phyloP scores from a whole-genome alignment of 164 flowering plant genomes.

The Berberis thunbergii region DNA sequence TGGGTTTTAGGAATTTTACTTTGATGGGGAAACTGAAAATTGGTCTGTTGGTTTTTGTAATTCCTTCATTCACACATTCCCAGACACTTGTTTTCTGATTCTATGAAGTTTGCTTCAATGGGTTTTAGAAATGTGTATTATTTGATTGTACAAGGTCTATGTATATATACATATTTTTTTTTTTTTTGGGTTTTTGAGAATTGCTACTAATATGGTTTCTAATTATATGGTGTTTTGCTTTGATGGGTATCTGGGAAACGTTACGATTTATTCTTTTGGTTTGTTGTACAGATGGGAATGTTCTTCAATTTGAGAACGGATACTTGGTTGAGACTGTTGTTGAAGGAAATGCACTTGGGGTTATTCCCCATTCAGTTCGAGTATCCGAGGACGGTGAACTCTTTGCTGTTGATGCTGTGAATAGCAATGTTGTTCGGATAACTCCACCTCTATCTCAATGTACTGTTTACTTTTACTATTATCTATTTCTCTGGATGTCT shows the following conservation, averaged over 20 bases:
- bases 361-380: slow-evolving; percentile 67
- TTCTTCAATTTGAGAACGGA: slow-evolving; percentile 84
- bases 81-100: no score
- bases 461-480: slow-evolving; percentile 19
- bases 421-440: slow-evolving; percentile 78
- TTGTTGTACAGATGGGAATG: slow-evolving; percentile 55
- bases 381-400: slow-evolving; percentile 89
- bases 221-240: background rate
- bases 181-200: background rate
- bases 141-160: no score
- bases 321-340: slow-evolving; percentile 90
- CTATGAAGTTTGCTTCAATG: no score
- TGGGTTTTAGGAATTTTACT: no score
- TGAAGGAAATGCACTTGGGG: slow-evolving; percentile 83
- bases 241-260: slow-evolving; percentile 8
- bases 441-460: slow-evolving; percentile 95
- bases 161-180: background rate
- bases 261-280: background rate
- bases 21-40: no score
- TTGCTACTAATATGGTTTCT: background rate
- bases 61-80: no score
- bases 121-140: no score
- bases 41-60: no score
- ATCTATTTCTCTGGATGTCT: background rate
- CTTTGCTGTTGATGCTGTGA: slow-evolving; percentile 74